Evolutionary conservation across 495 filamentous ascomycete species (phyloP).

Genomic region (Penicillium cataractarum): DNA sequence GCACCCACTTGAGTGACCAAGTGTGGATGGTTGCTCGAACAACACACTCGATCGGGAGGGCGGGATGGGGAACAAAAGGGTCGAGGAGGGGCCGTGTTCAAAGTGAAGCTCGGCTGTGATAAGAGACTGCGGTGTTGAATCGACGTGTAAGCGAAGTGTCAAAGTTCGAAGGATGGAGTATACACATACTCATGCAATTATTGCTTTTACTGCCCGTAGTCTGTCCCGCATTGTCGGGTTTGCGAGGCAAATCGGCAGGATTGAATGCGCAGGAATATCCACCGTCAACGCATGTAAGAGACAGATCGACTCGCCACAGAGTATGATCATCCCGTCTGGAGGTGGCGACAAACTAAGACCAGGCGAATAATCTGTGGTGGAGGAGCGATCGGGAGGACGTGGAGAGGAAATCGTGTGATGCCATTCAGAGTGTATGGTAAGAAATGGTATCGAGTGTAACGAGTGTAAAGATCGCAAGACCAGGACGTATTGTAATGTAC

Average conservation of each 20-base stretch:
- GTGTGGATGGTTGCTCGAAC: slow-evolving; percentile 17
- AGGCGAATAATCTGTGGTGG: slow-evolving; percentile 1
- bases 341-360: slow-evolving; percentile 4
- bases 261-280: neutral
- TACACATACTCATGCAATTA: neutral
- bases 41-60: slow-evolving; percentile 4
- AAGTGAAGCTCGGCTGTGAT: neutral
- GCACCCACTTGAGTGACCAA: slow-evolving; percentile 5
- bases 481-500: neutral
- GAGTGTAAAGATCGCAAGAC: neutral
- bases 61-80: neutral
- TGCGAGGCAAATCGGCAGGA: neutral
- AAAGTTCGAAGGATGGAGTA: neutral
- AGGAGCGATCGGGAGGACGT: slow-evolving; percentile 9
- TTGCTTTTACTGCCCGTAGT: neutral
- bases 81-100: neutral
- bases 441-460: neutral
- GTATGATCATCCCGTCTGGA: slow-evolving; percentile 3
- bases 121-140: neutral
- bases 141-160: neutral
- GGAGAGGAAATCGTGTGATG: neutral
- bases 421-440: neutral
- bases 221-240: neutral
- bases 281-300: neutral
- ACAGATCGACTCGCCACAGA: slow-evolving; percentile 13